phyloP scores from a whole-genome alignment of 345 rosid species.

The Iberis pinnata region DNA sequence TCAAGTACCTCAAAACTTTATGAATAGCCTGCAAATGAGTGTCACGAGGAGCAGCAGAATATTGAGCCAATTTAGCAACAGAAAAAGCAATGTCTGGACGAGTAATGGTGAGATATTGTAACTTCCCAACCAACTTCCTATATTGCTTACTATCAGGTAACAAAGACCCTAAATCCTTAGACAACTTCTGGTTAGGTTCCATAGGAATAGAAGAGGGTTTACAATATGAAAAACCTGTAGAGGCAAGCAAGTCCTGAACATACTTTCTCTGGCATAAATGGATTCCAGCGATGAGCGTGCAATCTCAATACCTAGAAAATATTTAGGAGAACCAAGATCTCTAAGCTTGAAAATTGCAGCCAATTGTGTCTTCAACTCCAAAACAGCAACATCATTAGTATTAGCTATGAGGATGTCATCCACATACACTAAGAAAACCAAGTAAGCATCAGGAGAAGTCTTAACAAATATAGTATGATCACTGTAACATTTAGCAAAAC shows the following conservation, averaged over 20 bases:
- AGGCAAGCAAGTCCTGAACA: background rate
- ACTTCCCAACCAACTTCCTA: too few species aligned
- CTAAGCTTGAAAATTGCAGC: background rate
- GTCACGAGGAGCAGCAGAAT: too few species aligned
- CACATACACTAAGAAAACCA: background rate
- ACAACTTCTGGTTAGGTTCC: background rate
- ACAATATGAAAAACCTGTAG: background rate
- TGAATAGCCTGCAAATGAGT: too few species aligned
- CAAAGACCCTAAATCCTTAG: too few species aligned
- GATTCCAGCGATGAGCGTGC: rapidly evolving
- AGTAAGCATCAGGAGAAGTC: background rate
- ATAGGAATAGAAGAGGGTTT: background rate
- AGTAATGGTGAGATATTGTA: too few species aligned
- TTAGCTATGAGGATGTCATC: background rate
- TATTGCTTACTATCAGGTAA: too few species aligned
- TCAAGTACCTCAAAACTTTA: too few species aligned
- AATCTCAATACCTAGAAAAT: background rate
- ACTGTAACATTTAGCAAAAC: background rate
- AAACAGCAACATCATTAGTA: background rate
- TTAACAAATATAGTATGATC: background rate
- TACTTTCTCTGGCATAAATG: background rate
- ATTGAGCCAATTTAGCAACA: too few species aligned
- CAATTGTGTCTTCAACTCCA: too few species aligned
- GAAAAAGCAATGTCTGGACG: too few species aligned
- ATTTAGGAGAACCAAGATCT: background rate